phyloP scores from a whole-genome alignment of 805 yeast species.

The Blastobotrys peoriensis region DNA sequence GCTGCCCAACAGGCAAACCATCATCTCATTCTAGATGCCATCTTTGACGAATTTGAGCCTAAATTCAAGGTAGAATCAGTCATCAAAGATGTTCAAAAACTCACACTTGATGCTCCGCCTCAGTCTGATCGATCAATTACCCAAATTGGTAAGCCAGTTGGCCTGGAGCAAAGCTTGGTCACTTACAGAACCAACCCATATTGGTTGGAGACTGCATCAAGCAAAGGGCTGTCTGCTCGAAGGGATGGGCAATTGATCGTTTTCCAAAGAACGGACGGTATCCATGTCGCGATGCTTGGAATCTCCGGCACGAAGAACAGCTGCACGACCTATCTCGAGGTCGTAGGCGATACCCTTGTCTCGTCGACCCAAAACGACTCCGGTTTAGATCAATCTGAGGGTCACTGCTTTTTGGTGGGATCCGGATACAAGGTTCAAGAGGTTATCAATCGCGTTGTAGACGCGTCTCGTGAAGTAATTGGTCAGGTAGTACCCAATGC shows the following conservation, averaged over 20 bases:
- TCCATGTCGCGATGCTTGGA: constrained; percentile 21
- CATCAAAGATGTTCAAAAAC: too few species aligned
- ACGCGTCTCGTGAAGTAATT: constrained; percentile 6
- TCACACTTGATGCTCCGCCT: too few species aligned
- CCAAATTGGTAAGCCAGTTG: too few species aligned
- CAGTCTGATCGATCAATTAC: too few species aligned
- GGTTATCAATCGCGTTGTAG: constrained; percentile 15
- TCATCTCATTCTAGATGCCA: too few species aligned
- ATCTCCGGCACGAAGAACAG: constrained; percentile 16
- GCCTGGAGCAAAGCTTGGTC: neutral
- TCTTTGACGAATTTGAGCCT: too few species aligned
- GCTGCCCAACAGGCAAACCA: too few species aligned
- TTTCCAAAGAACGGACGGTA: constrained; percentile 18
- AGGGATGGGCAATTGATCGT: neutral
- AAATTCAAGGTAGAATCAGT: too few species aligned
- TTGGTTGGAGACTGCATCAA: neutral
- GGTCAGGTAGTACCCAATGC: too few species aligned
- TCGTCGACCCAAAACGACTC: neutral
- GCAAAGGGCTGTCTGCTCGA: neutral
- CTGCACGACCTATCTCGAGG: constrained; percentile 13
- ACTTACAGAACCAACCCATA: neutral
- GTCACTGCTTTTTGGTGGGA: constrained; percentile 16
- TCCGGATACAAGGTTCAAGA: constrained; percentile 14
- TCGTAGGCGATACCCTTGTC: neutral
- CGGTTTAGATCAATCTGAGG: constrained; percentile 2